Base-by-base conservation (phyloP, 2,329 filamentous ascomycete species). In the Acephala macrosclerotiorum region DNA sequence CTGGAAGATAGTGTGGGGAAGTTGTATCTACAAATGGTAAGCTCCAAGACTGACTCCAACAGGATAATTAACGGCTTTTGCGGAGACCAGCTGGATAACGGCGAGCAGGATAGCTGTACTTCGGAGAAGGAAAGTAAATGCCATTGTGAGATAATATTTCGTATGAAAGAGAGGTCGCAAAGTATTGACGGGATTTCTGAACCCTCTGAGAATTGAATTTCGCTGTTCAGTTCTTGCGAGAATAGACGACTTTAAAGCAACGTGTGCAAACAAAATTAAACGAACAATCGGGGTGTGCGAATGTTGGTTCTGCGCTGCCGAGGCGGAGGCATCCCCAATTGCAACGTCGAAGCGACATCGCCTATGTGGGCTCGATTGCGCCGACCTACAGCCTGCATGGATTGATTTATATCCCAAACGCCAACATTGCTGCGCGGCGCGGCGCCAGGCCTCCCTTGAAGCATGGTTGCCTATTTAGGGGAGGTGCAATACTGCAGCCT, bases 11-110 rank as follows among this genome's bases (percentile, higher is more conserved):
- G n/a, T n/a, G n/a, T n/a, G n/a, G n/a, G n/a, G 11, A 25, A 20
- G 12, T 25, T 18, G 14, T 35, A 53, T 2, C 42, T 38, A 58
- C 56, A 58, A 38, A 20, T 58, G 16, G 25, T 35, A 20, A 58
- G 42, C n/a, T 26, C 56, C 56, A 3, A 58, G 35, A 42, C 33
- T 42, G 25, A 58, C 18, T 20, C 56, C 56, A 12, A 58, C 8
- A 25, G 56, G 35, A 58, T 40, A 58, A 38, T 58, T 35, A 25
- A 53, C 20, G 6, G 9, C 7, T 26, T 53, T 16, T 16, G 16
- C 47, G 1, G 47, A 53, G 12, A 53, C 20, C 12, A 53, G 20
- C 20, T 29, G 22, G 8, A 16, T n/a, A 29, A 53, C 8, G 12
- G 47, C 25, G 26, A 53, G 3, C 12, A 53, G 2, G 4, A 53